A percentile compares a stretch with the other conserved stretches of the same genome.
phyloP scores from a whole-genome alignment of 148 eudicot genomes.

The Vaccinium macrocarpon region DNA sequence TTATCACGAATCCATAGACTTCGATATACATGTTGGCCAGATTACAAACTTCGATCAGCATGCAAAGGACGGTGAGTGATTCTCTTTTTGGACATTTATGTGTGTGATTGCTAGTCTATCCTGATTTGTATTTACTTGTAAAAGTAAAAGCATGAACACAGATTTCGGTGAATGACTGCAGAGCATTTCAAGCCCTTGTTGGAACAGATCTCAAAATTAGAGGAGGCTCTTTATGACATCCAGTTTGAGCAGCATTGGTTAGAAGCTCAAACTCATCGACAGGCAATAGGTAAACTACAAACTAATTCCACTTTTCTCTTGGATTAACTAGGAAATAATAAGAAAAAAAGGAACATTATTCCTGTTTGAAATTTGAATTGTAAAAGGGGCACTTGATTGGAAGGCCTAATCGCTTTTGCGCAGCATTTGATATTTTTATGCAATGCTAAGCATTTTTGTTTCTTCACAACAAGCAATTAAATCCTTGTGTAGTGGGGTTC shows the following conservation, averaged over 20 bases:
- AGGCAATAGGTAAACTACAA: constrained; percentile 61
- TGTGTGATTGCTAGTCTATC: background rate
- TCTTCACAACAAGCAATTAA: background rate
- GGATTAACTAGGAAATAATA: background rate
- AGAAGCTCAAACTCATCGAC: constrained; percentile 92
- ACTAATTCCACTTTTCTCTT: background rate
- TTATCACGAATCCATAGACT: constrained; percentile 87
- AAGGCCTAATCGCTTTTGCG: background rate
- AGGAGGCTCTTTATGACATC: constrained; percentile 83
- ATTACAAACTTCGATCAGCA: constrained; percentile 77
- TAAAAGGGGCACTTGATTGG: background rate
- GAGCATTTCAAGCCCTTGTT: constrained; percentile 88
- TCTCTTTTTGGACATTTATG: background rate
- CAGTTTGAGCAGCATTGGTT: constrained; percentile 98
- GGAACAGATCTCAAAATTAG: constrained; percentile 77
- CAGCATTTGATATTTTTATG: background rate
- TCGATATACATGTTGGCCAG: constrained; percentile 79
- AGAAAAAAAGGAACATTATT: background rate
- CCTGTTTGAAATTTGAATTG: background rate
- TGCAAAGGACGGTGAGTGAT: constrained; percentile 76
- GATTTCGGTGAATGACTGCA: constrained; percentile 26
- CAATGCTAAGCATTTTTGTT: background rate
- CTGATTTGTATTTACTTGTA: background rate
- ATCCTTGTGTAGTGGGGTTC: background rate
- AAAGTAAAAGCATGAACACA: background rate